These are phyloP conservation scores for Larix kaempferi DNA, from an alignment of 75 land plant species.

Conservation along the genomic window DNA sequence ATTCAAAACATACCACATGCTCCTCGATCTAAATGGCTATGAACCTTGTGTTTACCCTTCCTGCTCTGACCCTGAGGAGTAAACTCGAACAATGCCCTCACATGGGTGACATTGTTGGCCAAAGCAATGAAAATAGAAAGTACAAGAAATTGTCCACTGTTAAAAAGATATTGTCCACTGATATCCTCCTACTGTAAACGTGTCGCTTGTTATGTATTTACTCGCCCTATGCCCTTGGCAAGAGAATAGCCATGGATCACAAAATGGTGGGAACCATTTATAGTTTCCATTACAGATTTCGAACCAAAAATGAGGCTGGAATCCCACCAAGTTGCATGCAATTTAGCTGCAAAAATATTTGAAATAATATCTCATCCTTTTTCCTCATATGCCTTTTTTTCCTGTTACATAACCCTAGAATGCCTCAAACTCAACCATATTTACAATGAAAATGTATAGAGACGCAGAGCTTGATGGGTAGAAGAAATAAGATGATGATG, in stretches of 20 bases:
- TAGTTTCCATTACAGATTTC: slow-evolving; percentile 54
- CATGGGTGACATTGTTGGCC: slow-evolving; percentile 66
- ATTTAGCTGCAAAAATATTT: too few relatives aligned
- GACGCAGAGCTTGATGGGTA: too few relatives aligned
- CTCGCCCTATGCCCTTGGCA: slow-evolving; percentile 81
- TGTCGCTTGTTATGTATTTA: slow-evolving; percentile 79
- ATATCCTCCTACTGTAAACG: slow-evolving; percentile 53
- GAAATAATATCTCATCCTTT: too few relatives aligned
- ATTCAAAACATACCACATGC: slow-evolving; percentile 43
- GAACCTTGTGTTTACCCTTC: slow-evolving; percentile 60
- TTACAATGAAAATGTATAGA: too few relatives aligned
- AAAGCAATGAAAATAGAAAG: slow-evolving; percentile 53
- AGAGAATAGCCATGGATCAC: slow-evolving; percentile 74
- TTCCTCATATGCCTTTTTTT: too few relatives aligned
- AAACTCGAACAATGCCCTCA: slow-evolving; percentile 77
- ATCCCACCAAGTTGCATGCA: too few relatives aligned
- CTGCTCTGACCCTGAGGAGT: slow-evolving; percentile 81
- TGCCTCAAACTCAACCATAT: too few relatives aligned
- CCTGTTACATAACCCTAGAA: too few relatives aligned
- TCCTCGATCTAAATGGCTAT: slow-evolving; percentile 59
- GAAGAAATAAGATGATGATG: too few relatives aligned
- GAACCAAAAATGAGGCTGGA: slow-evolving; percentile 11
- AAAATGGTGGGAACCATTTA: slow-evolving; percentile 81
- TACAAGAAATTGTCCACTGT: slow-evolving; percentile 49
- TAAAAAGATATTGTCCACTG: slow-evolving; percentile 62